These are phyloP conservation scores for Cytospora schulzeri DNA, from an alignment of 2,329 filamentous ascomycete genomes.

Conservation along the genomic window DNA sequence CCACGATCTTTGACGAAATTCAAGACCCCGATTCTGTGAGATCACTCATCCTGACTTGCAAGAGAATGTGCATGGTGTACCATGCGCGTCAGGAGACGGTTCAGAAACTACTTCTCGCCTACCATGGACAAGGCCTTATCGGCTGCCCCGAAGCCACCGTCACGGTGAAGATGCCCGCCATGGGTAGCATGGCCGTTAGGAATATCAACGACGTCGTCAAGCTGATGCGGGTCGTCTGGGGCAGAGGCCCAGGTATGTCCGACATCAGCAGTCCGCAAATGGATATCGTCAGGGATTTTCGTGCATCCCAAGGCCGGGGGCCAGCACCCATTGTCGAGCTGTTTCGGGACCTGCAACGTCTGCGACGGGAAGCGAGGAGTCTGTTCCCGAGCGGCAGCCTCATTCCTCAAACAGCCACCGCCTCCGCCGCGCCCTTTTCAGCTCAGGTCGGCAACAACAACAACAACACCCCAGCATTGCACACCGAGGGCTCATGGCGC, in stretches of 20 bases:
- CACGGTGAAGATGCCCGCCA: not conserved
- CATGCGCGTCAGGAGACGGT: not conserved
- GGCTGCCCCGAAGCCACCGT: not conserved
- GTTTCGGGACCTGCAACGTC: no score
- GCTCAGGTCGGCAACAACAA: not conserved
- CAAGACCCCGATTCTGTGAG: not conserved
- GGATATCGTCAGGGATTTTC: not conserved
- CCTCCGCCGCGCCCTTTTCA: no score
- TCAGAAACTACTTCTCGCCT: not conserved
- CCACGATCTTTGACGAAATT: not conserved
- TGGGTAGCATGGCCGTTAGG: not conserved
- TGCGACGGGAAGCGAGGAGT: no score
- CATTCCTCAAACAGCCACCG: no score
- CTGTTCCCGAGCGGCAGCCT: no score
- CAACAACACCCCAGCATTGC: not conserved
- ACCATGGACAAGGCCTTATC: not conserved
- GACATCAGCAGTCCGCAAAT: not conserved
- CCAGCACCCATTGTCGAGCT: no score
- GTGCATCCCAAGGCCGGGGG: not conserved
- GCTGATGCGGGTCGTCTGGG: not conserved
- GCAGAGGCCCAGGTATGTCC: not conserved
- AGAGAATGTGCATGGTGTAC: not conserved
- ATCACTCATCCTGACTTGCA: not conserved
- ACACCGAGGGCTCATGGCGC: not conserved
- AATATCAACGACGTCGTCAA: not conserved